These are phyloP conservation scores for Microsporum ferrugineum DNA, from an alignment of 2,329 filamentous ascomycete genomes.

Conservation along the genomic window DNA sequence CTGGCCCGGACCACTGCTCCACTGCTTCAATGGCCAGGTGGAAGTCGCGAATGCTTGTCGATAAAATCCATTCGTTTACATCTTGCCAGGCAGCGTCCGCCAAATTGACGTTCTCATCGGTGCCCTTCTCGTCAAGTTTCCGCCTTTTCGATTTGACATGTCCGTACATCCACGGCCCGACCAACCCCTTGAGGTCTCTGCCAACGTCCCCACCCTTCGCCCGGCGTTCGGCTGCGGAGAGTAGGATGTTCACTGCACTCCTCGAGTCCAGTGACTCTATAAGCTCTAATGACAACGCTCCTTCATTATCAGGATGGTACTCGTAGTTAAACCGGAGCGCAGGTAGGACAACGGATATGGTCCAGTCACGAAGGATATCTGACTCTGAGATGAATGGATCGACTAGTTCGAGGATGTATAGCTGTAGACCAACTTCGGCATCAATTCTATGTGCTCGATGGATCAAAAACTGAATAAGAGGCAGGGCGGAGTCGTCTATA, in stretches of 20 bases:
- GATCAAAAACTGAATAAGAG: slow-evolving; percentile 46
- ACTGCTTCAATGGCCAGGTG: slow-evolving; percentile 40
- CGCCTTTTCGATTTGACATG: slow-evolving; percentile 44
- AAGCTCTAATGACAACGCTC: slow-evolving; percentile 37
- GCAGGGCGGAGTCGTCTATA: slow-evolving; percentile 34
- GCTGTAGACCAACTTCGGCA: slow-evolving; percentile 46
- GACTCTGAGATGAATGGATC: slow-evolving; percentile 46
- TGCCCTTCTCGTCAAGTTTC: slow-evolving; percentile 26
- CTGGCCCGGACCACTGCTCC: slow-evolving; percentile 48
- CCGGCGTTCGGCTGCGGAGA: slow-evolving; percentile 33
- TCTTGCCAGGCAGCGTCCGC: slow-evolving; percentile 42
- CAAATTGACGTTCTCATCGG: slow-evolving; percentile 34
- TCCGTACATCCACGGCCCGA: slow-evolving; percentile 55
- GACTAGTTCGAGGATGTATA: slow-evolving; percentile 44
- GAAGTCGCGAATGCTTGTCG: slow-evolving; percentile 42
- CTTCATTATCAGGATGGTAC: slow-evolving; percentile 45
- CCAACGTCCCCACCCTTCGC: slow-evolving; percentile 32
- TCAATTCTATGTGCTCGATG: slow-evolving; percentile 51
- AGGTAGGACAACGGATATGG: slow-evolving; percentile 48
- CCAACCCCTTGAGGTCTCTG: slow-evolving; percentile 46
- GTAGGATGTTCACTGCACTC: slow-evolving; percentile 43
- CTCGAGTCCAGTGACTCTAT: slow-evolving; percentile 43
- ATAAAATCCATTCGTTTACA: slow-evolving; percentile 49
- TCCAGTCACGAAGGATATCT: slow-evolving; percentile 45
- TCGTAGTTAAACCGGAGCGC: slow-evolving; percentile 50